These are phyloP conservation scores for Myxozyma vanderwaltii DNA, from an alignment of 805 yeast species.

Conservation along the genomic window DNA sequence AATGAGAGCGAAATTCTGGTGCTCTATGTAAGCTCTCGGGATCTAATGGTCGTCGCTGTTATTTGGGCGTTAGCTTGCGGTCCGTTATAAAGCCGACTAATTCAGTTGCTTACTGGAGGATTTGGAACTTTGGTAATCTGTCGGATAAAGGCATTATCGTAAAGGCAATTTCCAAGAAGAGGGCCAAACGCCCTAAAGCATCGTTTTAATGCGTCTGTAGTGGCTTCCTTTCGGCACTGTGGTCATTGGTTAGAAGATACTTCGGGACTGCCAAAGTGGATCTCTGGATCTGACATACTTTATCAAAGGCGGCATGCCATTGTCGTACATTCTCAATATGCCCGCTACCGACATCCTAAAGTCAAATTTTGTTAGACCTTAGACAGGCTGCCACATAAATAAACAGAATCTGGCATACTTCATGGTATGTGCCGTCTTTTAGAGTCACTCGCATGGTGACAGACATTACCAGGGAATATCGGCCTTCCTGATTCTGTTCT, in stretches of 20 bases:
- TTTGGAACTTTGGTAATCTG: slow-evolving; percentile 33
- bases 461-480: slow-evolving; percentile 30
- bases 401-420: slow-evolving; percentile 36
- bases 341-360: slow-evolving; percentile 68
- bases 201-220: slow-evolving; percentile 80
- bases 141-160: slow-evolving; percentile 39
- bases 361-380: background rate
- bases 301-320: slow-evolving; percentile 73
- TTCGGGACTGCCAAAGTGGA: background rate
- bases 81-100: background rate
- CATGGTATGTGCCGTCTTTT: slow-evolving; percentile 80
- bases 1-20: slow-evolving; percentile 11
- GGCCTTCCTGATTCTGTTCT: slow-evolving; percentile 20
- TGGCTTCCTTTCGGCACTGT: slow-evolving; percentile 73
- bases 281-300: slow-evolving; percentile 39
- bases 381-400: background rate
- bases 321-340: slow-evolving; percentile 54
- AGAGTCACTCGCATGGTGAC: slow-evolving; percentile 65
- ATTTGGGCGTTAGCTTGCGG: background rate
- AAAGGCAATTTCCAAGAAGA: slow-evolving; percentile 58
- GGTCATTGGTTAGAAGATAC: background rate
- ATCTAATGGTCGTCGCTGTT: slow-evolving; percentile 19
- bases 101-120: slow-evolving; percentile 19
- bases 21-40: slow-evolving; percentile 26
- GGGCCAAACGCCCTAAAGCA: slow-evolving; percentile 79